A percentile compares a stretch with the other conserved stretches of the same genome.
phyloP scores from a whole-genome alignment of 306 rosid genomes.

The Trifolium subterraneum region DNA sequence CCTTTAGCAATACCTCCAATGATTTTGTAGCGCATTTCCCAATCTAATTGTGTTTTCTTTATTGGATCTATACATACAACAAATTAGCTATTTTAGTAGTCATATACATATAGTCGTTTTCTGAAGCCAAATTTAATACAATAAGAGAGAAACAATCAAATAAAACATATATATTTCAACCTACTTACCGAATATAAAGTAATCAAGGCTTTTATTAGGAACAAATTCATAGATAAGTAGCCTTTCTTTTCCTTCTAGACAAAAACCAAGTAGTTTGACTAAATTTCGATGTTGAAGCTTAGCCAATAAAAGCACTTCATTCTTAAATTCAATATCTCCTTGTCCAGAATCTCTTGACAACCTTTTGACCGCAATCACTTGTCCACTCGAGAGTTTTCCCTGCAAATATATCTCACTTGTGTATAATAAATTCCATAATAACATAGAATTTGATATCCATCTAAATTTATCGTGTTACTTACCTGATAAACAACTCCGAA shows the following conservation, averaged over 20 bases:
- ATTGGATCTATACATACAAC: conserved; percentile 40
- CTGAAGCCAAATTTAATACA: no score
- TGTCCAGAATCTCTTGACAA: conserved; percentile 27
- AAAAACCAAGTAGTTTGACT: conserved; percentile 57
- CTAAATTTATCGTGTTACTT: neutral
- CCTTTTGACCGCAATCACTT: conserved; percentile 50
- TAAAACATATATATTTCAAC: neutral
- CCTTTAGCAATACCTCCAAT: conserved; percentile 50
- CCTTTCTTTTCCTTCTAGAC: conserved; percentile 50
- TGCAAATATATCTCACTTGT: conserved; percentile 29
- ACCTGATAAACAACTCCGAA: conserved; percentile 5
- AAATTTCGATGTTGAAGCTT: conserved; percentile 66
- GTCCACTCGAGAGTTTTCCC: conserved; percentile 38
- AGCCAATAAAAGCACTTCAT: conserved; percentile 51
- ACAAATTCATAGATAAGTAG: conserved; percentile 65
- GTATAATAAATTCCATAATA: neutral
- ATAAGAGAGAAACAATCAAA: neutral
- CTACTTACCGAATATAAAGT: conserved; percentile 38
- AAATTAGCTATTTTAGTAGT: neutral
- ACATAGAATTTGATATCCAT: neutral
- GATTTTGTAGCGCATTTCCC: conserved; percentile 46
- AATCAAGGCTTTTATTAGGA: conserved; percentile 56
- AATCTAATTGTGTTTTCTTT: conserved; percentile 32
- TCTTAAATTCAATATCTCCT: conserved; percentile 50
- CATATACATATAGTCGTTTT: neutral